These are phyloP conservation scores for Celoporthe dispersa DNA, from an alignment of 2,329 filamentous ascomycete genomes.

Conservation along the genomic window DNA sequence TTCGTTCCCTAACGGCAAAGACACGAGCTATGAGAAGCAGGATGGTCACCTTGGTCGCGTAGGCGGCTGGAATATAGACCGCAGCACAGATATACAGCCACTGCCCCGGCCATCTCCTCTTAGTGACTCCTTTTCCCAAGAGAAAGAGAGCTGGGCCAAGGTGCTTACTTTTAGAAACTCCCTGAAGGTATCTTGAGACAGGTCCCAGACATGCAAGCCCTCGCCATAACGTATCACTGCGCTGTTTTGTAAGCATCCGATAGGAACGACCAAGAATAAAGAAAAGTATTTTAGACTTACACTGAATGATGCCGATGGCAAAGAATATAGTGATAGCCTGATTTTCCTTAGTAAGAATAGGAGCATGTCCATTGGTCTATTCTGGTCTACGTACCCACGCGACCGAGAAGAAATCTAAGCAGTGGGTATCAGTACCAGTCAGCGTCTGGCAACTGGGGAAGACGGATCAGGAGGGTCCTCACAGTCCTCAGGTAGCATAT, in stretches of 20 bases:
- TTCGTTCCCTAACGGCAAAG: conserved; percentile 31
- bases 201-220: conserved; percentile 5
- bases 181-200: neutral
- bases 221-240: conserved; percentile 16
- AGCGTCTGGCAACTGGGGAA: neutral
- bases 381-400: neutral
- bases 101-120: neutral
- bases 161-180: neutral
- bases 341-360: neutral
- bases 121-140: neutral
- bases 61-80: conserved; percentile 32
- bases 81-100: conserved; percentile 30
- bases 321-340: neutral
- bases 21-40: conserved; percentile 35
- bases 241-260: neutral
- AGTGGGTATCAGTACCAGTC: neutral
- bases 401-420: neutral
- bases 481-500: conserved; percentile 4
- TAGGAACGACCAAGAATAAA: neutral
- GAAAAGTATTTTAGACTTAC: neutral
- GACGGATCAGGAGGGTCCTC: neutral
- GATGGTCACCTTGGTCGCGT: conserved; percentile 35
- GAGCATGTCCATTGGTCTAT: neutral
- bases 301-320: neutral
- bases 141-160: neutral